These are phyloP conservation scores for Suillus alpinus DNA, from an alignment of 768 basidiomycete genomes.

Conservation along the genomic window DNA sequence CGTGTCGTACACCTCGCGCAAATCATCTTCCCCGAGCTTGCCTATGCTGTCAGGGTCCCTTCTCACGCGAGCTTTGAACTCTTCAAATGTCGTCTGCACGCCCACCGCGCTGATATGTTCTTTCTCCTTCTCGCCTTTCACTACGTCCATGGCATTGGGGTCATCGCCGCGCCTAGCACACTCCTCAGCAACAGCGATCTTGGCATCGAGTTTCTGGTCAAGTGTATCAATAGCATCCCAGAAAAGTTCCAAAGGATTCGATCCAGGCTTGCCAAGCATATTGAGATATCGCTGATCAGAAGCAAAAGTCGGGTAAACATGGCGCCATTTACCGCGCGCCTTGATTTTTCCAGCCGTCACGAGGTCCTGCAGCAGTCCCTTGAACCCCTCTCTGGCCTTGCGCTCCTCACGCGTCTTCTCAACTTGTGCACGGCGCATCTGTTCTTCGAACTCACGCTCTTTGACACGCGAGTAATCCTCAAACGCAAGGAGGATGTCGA, in stretches of 20 bases:
- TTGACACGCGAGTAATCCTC: slow-evolving; percentile 91
- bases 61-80: slow-evolving; percentile 58
- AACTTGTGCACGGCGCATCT: slow-evolving; percentile 73
- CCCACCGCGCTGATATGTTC: slow-evolving; percentile 37
- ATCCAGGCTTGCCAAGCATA: slow-evolving; percentile 91
- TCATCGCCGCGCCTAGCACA: slow-evolving; percentile 46
- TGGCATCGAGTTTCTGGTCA: slow-evolving; percentile 81
- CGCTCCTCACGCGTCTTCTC: slow-evolving; percentile 83
- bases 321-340: slow-evolving; percentile 89
- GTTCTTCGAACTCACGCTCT: slow-evolving; percentile 89
- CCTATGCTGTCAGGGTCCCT: slow-evolving; percentile 51
- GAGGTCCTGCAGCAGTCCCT: slow-evolving; percentile 77
- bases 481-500: slow-evolving; percentile 90
- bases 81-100: slow-evolving; percentile 63
- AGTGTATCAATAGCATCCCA: slow-evolving; percentile 90
- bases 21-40: slow-evolving; percentile 48
- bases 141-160: slow-evolving; percentile 38
- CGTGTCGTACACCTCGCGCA: slow-evolving; percentile 57
- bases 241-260: slow-evolving; percentile 93
- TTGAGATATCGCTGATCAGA: slow-evolving; percentile 81
- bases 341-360: slow-evolving; percentile 63
- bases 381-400: slow-evolving; percentile 90
- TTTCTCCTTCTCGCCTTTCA: slow-evolving; percentile 23
- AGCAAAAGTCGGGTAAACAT: slow-evolving; percentile 73
- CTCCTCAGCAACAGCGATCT: slow-evolving; percentile 65